Evolutionary conservation across 768 basidiomycete species (phyloP).

Genomic region (Rhodotorula diobovata): DNA sequence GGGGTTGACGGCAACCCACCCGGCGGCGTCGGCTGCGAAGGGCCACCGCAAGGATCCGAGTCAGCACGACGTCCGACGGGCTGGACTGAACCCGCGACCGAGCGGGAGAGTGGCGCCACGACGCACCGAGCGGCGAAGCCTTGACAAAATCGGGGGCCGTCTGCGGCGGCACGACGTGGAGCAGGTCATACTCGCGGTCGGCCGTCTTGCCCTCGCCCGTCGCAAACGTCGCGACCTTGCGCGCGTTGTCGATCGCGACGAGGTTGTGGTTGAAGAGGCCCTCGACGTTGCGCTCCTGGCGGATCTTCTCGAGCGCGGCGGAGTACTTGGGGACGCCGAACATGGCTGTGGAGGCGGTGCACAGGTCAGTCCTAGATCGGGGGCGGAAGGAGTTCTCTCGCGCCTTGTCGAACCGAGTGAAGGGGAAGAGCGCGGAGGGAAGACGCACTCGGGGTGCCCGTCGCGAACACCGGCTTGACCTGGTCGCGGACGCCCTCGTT

Average conservation of each 20-base stretch:
- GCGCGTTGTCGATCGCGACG: constrained; percentile 63
- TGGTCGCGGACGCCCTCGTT: constrained; percentile 40
- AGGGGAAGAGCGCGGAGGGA: neutral
- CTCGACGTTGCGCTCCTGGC: constrained; percentile 72
- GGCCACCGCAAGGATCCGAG: too few species aligned
- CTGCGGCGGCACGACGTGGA: constrained; percentile 38
- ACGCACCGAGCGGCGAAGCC: constrained; percentile 44
- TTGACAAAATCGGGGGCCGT: constrained; percentile 40
- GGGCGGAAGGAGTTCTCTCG: too few species aligned
- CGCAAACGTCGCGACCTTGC: constrained; percentile 79
- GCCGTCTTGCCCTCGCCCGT: constrained; percentile 64
- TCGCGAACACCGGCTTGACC: constrained; percentile 35
- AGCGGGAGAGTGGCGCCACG: neutral
- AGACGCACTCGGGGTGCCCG: constrained; percentile 34
- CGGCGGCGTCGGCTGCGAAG: constrained; percentile 62
- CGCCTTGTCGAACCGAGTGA: too few species aligned
- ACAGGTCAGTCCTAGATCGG: constrained; percentile 13
- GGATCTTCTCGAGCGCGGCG: constrained; percentile 71
- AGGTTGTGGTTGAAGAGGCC: constrained; percentile 80
- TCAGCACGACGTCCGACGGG: neutral
- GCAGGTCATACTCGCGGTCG: constrained; percentile 46
- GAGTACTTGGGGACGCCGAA: constrained; percentile 96
- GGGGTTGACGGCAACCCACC: constrained; percentile 84
- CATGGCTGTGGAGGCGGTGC: constrained; percentile 58
- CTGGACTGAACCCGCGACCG: neutral